Base-by-base conservation (phyloP, 768 basidiomycete genomes). In the Pulveroboletus sp. region DNA sequence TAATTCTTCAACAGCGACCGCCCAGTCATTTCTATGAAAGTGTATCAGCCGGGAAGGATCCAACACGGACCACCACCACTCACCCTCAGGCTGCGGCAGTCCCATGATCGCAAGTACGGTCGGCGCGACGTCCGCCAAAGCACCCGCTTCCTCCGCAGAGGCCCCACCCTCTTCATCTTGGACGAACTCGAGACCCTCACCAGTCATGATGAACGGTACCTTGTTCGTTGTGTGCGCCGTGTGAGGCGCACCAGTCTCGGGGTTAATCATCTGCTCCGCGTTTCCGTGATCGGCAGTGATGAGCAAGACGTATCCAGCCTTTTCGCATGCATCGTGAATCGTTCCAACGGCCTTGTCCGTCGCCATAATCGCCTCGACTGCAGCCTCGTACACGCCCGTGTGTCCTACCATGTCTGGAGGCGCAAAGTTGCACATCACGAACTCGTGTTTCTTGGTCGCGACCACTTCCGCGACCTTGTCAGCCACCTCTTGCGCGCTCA, bases 391-490 rank as follows among this genome's bases (percentile, higher is more conserved):
- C 23, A 86, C 72, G 51, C 93, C 94, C 0, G 93, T 96, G 70
- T 95, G 94, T 30, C 94, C 93, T 45, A 95, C 93, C 93, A 96
- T 95, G 63, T 97, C 93, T 5, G 93, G 93, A 30, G 93, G 93
- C 4, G 93, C 93, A 68, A 95, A 96, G 72, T 95, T 96, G 75
- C 92, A 95, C 93, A 96, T 96, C 50, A 96, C 80, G 62, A 96
- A 96, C 37, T 94, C 88, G 61, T 89, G 78, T 39, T 83, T 75
- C 47, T 75, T 70, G 58, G 73, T 73, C 61, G 77, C 78, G 55
- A 97, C 78, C 8, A 93, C 77, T 68, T 91, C 85, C 2, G 89
- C 89, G n/a, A 96, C 93, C 68, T 90, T 91, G 61, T 93, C 88
- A 0, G 92, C 93, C 16, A 97, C 93, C 32, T 73, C 79, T 55